Evolutionary conservation across 768 basidiomycete genomes (phyloP).

Genomic region (Tylopilus sp.): DNA sequence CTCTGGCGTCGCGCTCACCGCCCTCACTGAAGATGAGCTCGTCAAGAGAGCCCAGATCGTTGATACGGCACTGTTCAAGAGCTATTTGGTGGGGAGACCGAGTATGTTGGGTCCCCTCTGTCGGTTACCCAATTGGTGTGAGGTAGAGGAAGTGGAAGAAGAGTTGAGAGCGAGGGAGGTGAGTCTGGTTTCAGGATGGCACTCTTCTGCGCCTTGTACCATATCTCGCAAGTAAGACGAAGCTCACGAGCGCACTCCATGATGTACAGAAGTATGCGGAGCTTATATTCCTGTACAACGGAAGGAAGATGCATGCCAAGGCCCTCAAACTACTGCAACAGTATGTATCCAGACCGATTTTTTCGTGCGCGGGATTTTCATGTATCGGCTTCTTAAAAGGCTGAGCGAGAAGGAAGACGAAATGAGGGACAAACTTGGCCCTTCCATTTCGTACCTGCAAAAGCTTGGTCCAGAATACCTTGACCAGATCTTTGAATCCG

Average conservation of each 20-base stretch:
- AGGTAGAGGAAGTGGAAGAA: conserved; percentile 91
- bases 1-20: conserved; percentile 58
- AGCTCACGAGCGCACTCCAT: neutral
- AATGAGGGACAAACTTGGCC: conserved; percentile 71
- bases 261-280: conserved; percentile 79
- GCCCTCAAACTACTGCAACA: conserved; percentile 80
- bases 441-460: conserved; percentile 87
- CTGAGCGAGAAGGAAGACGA: conserved; percentile 77
- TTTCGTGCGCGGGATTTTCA: neutral
- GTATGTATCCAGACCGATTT: conserved; percentile 42
- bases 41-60: conserved; percentile 90
- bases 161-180: conserved; percentile 79
- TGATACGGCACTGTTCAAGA: conserved; percentile 93
- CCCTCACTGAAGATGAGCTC: conserved; percentile 79
- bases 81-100: conserved; percentile 80
- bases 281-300: conserved; percentile 86
- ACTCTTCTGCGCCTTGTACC: neutral
- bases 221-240: too few species aligned
- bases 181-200: conserved; percentile 9
- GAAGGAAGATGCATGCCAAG: conserved; percentile 92
- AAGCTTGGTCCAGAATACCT: conserved; percentile 83
- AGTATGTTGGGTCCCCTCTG: conserved; percentile 82
- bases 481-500: conserved; percentile 74
- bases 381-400: conserved; percentile 38
- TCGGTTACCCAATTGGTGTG: conserved; percentile 94